Percentiles rank a stretch among this genome's conserved stretches.
Evolutionary conservation across 73 alveolate genomes (phyloP).

Genomic region (Tetrahymena malaccensis): DNA sequence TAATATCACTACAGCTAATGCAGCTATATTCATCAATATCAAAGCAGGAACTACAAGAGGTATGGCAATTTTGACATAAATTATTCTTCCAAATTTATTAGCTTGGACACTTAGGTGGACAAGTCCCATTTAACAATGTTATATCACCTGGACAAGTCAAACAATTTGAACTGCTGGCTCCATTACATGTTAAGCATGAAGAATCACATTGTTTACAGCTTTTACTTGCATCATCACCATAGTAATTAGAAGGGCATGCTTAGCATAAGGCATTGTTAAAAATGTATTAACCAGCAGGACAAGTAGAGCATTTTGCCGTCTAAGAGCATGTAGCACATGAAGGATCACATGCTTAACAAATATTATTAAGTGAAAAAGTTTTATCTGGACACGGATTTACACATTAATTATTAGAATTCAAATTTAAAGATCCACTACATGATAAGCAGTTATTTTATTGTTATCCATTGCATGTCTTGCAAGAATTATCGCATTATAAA

Average conservation of each 20-base stretch:
- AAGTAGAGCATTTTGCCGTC: neutral
- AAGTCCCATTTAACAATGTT: neutral
- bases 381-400: neutral
- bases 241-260: neutral
- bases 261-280: neutral
- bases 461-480: neutral
- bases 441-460: neutral
- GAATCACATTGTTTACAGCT: neutral
- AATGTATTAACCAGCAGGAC: neutral
- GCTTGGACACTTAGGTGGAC: neutral
- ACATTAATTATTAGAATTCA: neutral
- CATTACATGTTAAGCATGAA: neutral
- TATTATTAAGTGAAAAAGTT: neutral
- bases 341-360: neutral
- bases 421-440: neutral
- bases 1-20: neutral
- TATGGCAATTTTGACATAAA: neutral
- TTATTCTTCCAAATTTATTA: neutral
- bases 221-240: neutral
- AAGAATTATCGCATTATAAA: neutral
- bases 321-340: neutral
- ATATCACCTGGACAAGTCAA: neutral
- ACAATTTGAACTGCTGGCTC: neutral
- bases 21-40: neutral
- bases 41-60: neutral